Base-by-base conservation (phyloP, 306 rosid genomes). In the Cucumis cinereus region DNA sequence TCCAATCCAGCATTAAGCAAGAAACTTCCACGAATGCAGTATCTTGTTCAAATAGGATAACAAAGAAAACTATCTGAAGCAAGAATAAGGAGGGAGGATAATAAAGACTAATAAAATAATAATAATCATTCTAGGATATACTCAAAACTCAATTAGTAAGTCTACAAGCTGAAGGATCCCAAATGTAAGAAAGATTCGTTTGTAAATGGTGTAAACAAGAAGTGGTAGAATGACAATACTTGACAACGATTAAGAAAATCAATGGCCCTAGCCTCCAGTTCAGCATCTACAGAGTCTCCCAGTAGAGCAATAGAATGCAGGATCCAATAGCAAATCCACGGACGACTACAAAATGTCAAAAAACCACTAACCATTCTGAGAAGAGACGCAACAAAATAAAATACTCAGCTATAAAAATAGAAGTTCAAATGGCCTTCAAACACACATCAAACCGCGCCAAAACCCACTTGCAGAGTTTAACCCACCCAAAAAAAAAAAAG, bases 271-370 rank as follows among this genome's bases (percentile, higher is more conserved):
- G 77, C 57, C 77, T 90, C 85, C 71, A 91, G 63, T 30, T 88
- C 91, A 13, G 80, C 83, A 30, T 91, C 93, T 55, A 93, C 57
- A 54, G 82, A 79, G 77, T 88, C 92, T 56, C 90, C 97, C 40
- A 93, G 82, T 62, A 93, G 67, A 66, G 97, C 92, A 79, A 93
- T 82, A 10, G 98, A 85, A 78, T 93, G 98, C 53, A 90, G 77
- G 74, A 90, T 93, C 97, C 96, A 93, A 74, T 93, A 93, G 82
- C 97, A 91, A 20, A 93, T 79, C 98, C 98, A 93, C 15, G 98
- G 96, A 57, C 98, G 98, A 87, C 98, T 93, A 77, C 7, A 14
- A 30, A 61, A 63, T 22, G 7, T 55, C 69, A 70, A 7, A 23
- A 59, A 8, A 47, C 0, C 50, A 45, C 16, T 2, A 45, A 12